Evolutionary conservation across 306 rosid genomes (phyloP).

Genomic region (Dalbergia oliveri): DNA sequence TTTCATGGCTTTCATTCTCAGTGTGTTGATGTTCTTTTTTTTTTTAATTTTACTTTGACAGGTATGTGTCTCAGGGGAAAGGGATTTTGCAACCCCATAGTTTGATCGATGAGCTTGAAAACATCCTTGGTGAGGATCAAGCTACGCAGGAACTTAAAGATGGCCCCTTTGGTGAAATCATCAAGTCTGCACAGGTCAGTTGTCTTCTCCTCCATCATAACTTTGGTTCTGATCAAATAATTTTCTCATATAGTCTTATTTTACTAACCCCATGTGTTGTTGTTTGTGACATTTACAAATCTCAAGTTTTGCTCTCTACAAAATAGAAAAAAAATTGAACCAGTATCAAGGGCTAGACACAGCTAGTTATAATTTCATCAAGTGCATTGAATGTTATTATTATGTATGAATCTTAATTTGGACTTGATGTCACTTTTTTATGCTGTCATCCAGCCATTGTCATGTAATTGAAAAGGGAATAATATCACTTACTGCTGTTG

Average conservation of each 20-base stretch:
- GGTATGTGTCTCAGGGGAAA: constrained; percentile 90
- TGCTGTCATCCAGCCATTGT: constrained; percentile 9
- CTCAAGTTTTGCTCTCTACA: neutral
- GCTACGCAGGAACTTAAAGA: constrained; percentile 47
- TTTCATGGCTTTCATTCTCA: neutral
- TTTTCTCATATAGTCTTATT: neutral
- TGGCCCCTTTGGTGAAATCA: constrained; percentile 56
- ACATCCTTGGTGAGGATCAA: constrained; percentile 51
- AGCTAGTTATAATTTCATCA: neutral
- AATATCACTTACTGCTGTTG: neutral
- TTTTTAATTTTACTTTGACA: constrained; percentile 27
- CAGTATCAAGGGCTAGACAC: neutral
- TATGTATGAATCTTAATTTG: neutral
- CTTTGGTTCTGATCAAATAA: neutral
- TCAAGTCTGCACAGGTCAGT: constrained; percentile 60
- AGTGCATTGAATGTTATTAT: neutral
- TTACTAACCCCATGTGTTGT: neutral
- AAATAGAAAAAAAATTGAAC: neutral
- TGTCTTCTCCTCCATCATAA: neutral
- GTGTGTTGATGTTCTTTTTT: neutral
- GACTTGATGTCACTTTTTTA: neutral
- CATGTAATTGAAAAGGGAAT: neutral
- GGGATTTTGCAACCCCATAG: constrained; percentile 90
- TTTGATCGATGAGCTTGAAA: constrained; percentile 81
- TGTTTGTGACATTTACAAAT: neutral